A percentile compares a stretch with the other conserved stretches of the same genome.
phyloP scores from a whole-genome alignment of 768 basidiomycete genomes.

The Basidioascus undulatus region DNA sequence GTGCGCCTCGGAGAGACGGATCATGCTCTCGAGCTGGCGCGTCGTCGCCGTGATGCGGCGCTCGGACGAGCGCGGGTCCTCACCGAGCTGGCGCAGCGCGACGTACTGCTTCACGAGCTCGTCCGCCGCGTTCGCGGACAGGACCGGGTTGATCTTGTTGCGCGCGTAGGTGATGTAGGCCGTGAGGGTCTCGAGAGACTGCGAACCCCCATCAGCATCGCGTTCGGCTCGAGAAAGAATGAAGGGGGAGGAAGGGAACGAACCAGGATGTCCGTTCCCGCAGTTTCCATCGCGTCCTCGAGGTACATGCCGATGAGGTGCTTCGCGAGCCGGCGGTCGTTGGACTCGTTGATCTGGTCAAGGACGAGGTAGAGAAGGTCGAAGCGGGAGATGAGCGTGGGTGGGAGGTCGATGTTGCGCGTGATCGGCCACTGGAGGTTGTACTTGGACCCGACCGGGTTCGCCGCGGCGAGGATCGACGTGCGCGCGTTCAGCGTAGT shows the following conservation, averaged over 20 bases:
- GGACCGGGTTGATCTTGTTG: slow-evolving; percentile 54
- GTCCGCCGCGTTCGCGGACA: slow-evolving; percentile 59
- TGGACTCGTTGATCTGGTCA: slow-evolving; percentile 71
- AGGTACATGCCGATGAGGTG: slow-evolving; percentile 83
- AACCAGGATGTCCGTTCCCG: slow-evolving; percentile 50
- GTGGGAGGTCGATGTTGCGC: slow-evolving; percentile 87
- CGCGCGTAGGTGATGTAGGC: slow-evolving; percentile 89
- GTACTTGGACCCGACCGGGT: slow-evolving; percentile 89
- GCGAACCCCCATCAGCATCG: not conserved
- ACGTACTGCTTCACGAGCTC: slow-evolving; percentile 79
- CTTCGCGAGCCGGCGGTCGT: slow-evolving; percentile 68
- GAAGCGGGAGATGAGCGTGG: slow-evolving; percentile 91
- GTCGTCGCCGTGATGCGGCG: slow-evolving; percentile 96
- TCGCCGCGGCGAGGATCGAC: slow-evolving; percentile 65
- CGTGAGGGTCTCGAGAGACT: slow-evolving; percentile 76
- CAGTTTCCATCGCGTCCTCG: slow-evolving; percentile 55
- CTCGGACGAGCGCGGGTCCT: slow-evolving; percentile 65
- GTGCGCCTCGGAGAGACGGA: slow-evolving; percentile 85
- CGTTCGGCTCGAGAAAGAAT: not conserved
- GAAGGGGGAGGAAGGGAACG: slow-evolving; percentile 13
- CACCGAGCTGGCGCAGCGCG: slow-evolving; percentile 71
- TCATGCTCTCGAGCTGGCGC: slow-evolving; percentile 88
- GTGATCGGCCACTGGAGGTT: slow-evolving; percentile 79
- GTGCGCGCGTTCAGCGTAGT: slow-evolving; percentile 29
- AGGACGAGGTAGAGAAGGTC: slow-evolving; percentile 87